These are phyloP conservation scores for Annona squamosa DNA, from an alignment of 164 flowering plant species.

Conservation along the genomic window DNA sequence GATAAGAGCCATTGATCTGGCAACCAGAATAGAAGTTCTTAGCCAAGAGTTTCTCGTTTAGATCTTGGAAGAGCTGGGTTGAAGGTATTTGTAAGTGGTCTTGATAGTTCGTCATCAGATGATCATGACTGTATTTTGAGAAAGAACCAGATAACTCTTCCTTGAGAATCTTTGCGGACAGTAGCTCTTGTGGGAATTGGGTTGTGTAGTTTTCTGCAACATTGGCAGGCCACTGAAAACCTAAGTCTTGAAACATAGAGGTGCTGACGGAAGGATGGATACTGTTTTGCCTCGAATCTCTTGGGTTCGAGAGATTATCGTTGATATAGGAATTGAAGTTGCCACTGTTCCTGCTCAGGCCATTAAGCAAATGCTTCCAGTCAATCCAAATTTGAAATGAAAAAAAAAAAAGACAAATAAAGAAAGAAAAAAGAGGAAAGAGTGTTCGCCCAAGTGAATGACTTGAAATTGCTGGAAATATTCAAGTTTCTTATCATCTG, in stretches of 20 bases:
- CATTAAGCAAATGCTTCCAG: not conserved
- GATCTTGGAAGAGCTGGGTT: constrained; percentile 23
- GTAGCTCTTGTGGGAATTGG: constrained; percentile 22
- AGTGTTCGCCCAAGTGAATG: too few relatives aligned
- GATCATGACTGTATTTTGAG: constrained; percentile 22
- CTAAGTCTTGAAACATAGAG: constrained; percentile 39
- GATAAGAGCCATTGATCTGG: constrained; percentile 22
- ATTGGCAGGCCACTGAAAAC: constrained; percentile 31
- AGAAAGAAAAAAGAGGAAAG: too few relatives aligned
- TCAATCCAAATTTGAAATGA: too few relatives aligned
- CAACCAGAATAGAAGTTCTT: constrained; percentile 28
- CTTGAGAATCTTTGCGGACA: constrained; percentile 30
- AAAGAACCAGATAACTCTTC: constrained; percentile 30
- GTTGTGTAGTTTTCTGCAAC: constrained; percentile 16
- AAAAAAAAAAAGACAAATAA: too few relatives aligned
- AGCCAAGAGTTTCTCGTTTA: constrained; percentile 31
- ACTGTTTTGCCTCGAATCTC: constrained; percentile 22
- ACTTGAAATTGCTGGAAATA: too few relatives aligned
- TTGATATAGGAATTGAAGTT: constrained; percentile 11
- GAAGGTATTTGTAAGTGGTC: constrained; percentile 8
- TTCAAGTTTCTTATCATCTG: too few relatives aligned
- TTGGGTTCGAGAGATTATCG: constrained; percentile 18
- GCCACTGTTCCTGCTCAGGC: constrained; percentile 17
- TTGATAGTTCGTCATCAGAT: not conserved
- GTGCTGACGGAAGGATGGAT: constrained; percentile 22